phyloP scores from a whole-genome alignment of 352 stramenopile species.

The Phytophthora ohioensis region DNA sequence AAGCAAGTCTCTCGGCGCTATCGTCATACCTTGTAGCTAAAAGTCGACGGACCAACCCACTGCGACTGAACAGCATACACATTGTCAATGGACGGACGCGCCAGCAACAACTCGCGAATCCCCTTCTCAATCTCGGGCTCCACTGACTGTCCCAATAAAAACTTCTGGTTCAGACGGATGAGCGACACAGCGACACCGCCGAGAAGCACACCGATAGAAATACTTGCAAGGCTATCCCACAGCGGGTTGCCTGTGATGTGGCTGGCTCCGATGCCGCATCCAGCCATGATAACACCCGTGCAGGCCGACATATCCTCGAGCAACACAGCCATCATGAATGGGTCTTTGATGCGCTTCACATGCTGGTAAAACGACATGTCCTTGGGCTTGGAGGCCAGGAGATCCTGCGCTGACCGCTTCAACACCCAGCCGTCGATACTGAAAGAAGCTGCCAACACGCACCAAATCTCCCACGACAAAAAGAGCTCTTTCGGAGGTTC shows the following conservation, averaged over 20 bases:
- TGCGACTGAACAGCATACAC: conserved; percentile 97
- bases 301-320: conserved; percentile 97
- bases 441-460: conserved; percentile 95
- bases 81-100: conserved; percentile 93
- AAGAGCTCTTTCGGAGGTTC: conserved; percentile 68
- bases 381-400: conserved; percentile 78
- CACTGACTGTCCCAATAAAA: conserved; percentile 96
- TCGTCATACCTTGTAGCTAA: conserved; percentile 95
- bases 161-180: conserved; percentile 96
- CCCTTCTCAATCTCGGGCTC: conserved; percentile 92
- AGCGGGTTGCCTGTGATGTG: conserved; percentile 94
- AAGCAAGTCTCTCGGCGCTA: background rate
- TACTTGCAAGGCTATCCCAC: conserved; percentile 96
- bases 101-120: conserved; percentile 81
- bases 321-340: conserved; percentile 97
- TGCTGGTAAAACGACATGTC: conserved; percentile 77
- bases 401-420: conserved; percentile 89
- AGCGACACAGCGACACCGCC: conserved; percentile 94
- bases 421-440: conserved; percentile 97
- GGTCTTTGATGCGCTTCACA: conserved; percentile 90
- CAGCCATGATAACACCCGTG: conserved; percentile 96
- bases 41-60: conserved; percentile 98
- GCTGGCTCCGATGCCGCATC: conserved; percentile 93
- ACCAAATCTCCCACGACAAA: conserved; percentile 94
- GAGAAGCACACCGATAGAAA: conserved; percentile 95